Evolutionary conservation across 1,139 yeast species (phyloP), one percentile per base, ranked within the genome.

Genomic region (Kurtzmaniella quercitrusa): DNA sequence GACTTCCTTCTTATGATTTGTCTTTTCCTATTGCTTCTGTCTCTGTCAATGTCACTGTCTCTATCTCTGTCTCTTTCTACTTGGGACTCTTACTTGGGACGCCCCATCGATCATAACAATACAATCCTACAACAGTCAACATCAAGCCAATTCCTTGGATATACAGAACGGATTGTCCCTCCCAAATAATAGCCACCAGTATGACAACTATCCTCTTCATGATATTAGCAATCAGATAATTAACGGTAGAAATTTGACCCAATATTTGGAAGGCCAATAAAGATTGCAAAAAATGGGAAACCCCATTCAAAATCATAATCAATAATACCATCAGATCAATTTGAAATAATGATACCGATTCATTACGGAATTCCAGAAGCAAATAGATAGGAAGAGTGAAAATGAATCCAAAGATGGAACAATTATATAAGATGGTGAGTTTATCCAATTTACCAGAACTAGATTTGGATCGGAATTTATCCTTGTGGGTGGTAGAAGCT

Each of bases 141-240:
- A 71, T 49, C 42, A 91, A 72, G 0, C 98, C 98, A 50, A 78
- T 57, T 25, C 81, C 77, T 62, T 91, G 97, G 25, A 57, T 52
- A 23, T 68, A 59, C 8, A 77, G 63, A 66, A 77, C 43, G 52
- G 63, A 61, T 58, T 86, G 72, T 60, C 87, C 78, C 70, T 91
- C 91, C 80, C 94, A 83, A 8, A 86, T 48, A 51, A 91, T 82
- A 7, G 96, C 88, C 47, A 85, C 84, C 21, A 83, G 66, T 46
- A 91, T 90, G 42, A 91, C 91, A 31, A 88, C 85, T 43, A 91
- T 88, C 52, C 98, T 79, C 61, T 91, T 91, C 63, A 90, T 67
- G 46, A 91, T 81, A 57, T 87, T 87, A 37, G 97, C 97, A 55
- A 91, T 88, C 36, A 95, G 85, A 65, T 91, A 91, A 51, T 91